A percentile compares a stretch with the other conserved stretches of the same genome.
Evolutionary conservation across 2,329 filamentous ascomycete species (phyloP).

Genomic region (Sporothrix humicola): DNA sequence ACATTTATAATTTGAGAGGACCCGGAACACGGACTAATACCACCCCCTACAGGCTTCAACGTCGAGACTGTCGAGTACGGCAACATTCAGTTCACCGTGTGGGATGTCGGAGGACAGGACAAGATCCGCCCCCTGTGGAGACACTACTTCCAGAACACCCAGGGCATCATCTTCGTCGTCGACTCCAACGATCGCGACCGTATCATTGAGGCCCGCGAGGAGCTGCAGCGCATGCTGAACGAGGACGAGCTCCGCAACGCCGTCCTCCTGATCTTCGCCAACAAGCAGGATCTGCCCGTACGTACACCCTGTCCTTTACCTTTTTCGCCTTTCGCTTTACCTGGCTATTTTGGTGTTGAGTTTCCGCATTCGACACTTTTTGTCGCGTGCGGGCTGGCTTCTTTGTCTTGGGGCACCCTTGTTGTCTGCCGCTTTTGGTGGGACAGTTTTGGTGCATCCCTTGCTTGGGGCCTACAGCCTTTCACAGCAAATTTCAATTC

Average conservation of each 20-base stretch:
- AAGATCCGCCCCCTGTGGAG: conserved; percentile 99
- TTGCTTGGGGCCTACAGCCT: conserved; percentile 13
- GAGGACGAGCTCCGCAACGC: conserved; percentile 98
- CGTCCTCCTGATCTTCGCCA: conserved; percentile 95
- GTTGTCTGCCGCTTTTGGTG: conserved; percentile 23
- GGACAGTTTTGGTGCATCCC: conserved; percentile 19
- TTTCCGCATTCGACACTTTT: conserved; percentile 11
- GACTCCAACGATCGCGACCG: conserved; percentile 98
- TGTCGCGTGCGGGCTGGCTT: not conserved
- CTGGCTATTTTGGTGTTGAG: not conserved
- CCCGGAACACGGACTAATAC: not conserved
- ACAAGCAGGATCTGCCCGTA: conserved; percentile 99
- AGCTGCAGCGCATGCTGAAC: conserved; percentile 97
- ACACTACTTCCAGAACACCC: conserved; percentile 99
- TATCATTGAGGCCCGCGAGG: conserved; percentile 94
- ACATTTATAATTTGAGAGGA: too few species aligned
- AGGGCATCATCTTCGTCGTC: conserved; percentile 99
- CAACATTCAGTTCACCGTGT: conserved; percentile 99
- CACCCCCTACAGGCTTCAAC: conserved; percentile 77
- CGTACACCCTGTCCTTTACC: conserved; percentile 46
- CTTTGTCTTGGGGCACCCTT: conserved; percentile 26
- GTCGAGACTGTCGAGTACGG: conserved; percentile 99
- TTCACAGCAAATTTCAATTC: not conserved
- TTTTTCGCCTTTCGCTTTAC: conserved; percentile 39
- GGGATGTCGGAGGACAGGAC: conserved; percentile 99